These are phyloP conservation scores for Dictyostelium brefeldianum DNA, from an alignment of 78 protist genomes.

Conservation along the genomic window DNA sequence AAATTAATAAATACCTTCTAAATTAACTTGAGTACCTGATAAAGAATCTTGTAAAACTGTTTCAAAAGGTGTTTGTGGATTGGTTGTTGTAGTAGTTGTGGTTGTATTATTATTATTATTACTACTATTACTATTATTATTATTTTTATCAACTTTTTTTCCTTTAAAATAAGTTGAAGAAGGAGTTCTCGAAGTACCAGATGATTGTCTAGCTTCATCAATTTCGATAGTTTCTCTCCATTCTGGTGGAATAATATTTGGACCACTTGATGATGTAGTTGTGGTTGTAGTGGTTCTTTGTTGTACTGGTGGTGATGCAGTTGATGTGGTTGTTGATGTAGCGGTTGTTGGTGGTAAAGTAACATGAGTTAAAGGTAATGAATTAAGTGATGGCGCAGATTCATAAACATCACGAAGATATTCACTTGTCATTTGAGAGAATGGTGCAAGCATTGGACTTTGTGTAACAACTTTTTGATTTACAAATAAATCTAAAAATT, in stretches of 20 bases:
- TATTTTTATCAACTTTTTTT: neutral
- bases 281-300: neutral
- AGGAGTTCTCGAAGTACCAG: conserved; percentile 7
- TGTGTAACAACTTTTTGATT: neutral
- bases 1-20: conserved; percentile 13
- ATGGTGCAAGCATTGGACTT: conserved; percentile 12
- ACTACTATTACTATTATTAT: neutral
- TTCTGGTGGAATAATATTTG: conserved; percentile 61
- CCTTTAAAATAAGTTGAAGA: conserved; percentile 32
- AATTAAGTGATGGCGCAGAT: neutral
- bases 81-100: conserved; percentile 8
- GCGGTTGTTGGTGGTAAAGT: neutral
- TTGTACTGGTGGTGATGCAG: neutral
- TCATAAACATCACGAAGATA: conserved; percentile 39
- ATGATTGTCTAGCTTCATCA: conserved; percentile 64
- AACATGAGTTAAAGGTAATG: conserved; percentile 3
- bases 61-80: neutral
- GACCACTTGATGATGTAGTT: neutral
- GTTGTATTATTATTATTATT: neutral
- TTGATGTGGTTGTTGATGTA: neutral
- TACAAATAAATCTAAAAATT: conserved; percentile 18
- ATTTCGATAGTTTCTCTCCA: conserved; percentile 75
- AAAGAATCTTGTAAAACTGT: neutral
- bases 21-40: conserved; percentile 2
- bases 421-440: neutral